Evolutionary conservation across 2,329 filamentous ascomycete species (phyloP).

Genomic region (Diaporthe batatas): DNA sequence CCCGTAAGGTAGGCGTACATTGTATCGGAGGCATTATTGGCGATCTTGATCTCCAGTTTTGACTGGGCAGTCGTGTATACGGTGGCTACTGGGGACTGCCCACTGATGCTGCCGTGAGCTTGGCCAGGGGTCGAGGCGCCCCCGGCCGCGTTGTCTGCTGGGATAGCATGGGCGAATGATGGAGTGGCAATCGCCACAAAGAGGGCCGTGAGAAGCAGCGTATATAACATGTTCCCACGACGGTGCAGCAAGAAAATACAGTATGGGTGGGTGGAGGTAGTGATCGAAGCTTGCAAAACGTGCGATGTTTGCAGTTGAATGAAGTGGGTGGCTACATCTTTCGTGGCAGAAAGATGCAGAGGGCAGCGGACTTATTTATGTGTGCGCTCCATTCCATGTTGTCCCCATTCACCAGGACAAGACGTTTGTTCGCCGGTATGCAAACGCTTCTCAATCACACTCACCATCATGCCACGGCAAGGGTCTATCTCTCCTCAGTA

Average conservation of each 20-base stretch:
- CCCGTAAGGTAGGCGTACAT: conserved; percentile 77
- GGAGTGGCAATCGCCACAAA: neutral
- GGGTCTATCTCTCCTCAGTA: too few relatives aligned
- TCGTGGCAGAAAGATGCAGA: neutral
- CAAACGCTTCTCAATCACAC: too few relatives aligned
- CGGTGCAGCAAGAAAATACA: neutral
- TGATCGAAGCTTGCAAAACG: neutral
- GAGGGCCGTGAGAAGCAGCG: neutral
- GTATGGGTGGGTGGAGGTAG: neutral
- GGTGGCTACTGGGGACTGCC: conserved; percentile 1
- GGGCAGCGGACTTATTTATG: neutral
- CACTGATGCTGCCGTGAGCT: neutral
- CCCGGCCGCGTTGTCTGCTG: neutral
- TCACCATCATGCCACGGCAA: too few relatives aligned
- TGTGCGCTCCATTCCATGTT: neutral
- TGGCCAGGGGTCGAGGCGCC: neutral
- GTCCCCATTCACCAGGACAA: neutral
- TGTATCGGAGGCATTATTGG: conserved; percentile 66
- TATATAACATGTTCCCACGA: conserved; percentile 25
- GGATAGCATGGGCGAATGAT: conserved; percentile 23
- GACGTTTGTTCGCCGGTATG: neutral
- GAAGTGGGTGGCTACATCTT: neutral
- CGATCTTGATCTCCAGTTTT: conserved; percentile 64
- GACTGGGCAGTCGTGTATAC: neutral
- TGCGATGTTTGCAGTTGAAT: neutral